Base-by-base conservation (phyloP, 148 eudicot species). In the Diospyros lotus region DNA sequence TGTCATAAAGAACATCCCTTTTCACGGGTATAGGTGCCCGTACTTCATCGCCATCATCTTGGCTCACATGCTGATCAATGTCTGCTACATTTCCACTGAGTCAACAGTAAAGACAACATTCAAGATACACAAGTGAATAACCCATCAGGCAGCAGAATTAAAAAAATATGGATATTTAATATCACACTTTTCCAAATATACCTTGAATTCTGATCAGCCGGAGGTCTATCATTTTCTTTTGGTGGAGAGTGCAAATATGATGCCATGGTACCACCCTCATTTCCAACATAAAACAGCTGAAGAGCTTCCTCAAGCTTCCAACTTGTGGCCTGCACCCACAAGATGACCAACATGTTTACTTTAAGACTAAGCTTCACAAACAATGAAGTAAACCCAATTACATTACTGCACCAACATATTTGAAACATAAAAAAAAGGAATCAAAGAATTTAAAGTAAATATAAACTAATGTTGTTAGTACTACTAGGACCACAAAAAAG, bases 291-390 rank as follows among this genome's bases (percentile, higher is more conserved):
- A 75, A 86, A 95, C n/a, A 95, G 87, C 77, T 92, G 99, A 83
- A 95, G 85, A 67, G 99, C 99, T 74, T 95, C 97, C 45, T 95
- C 99, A 73, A 95, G 99, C 80, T 89, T 87, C 99, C 99, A 95
- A 73, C 93, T 81, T 66, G 99, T 90, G 75, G 99, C 94, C 99
- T 95, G 82, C 64, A 61, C 68, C 69, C 64, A 75, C 68, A 75
- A 58, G 39, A 56, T 56, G 17, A 56, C 60, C 60, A 56, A 13
- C 60, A 56, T 13, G 60, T 56, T 56, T 56, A 56, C 2, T 6
- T 13, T 56, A 56, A 56, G 17, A 56, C 13, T 11, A 14, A 56
- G 15, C 60, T 56, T 56, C 9, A 56, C 60, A 56, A 56, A 13
- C 13, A 13, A 13, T 9, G 10, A 56, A 15, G 15, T n/a, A 3